Base-by-base conservation (phyloP, 495 filamentous ascomycete species). In the Penicillium macrosclerotiorum region DNA sequence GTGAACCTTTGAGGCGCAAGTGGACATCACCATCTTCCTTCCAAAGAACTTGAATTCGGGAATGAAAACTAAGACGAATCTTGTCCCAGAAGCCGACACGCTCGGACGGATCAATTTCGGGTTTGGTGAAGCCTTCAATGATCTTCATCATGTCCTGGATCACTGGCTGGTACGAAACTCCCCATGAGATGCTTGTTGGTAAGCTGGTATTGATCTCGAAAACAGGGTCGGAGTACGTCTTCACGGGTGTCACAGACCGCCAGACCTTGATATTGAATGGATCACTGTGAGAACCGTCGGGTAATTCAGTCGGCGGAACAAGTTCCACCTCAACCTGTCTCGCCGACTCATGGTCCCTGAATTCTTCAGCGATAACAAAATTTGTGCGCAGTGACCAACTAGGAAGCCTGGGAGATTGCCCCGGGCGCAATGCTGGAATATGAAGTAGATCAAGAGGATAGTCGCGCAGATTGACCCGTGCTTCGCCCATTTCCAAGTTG, bases 111-210 rank as follows among this genome's bases (percentile, higher is more conserved):
- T 97, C 93, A 29, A 95, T 74, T 52, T 94, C 90, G 4, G 89
- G 88, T 54, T 97, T 99, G 8, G 91, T 95, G 68, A 99, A 96
- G 0, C 86, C 86, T 71, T 99, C 93, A 46, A 99, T 89, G 18
- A 94, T 89, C 82, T 97, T 96, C 93, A 99, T 99, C 88, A 96
- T 96, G 57, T 99, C 93, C 65, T 99, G 93, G 42, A 99, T 96
- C 8, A 91, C 94, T 19, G 93, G 93, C 51, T 99, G 93, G 59
- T 97, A 97, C 0, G 93, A 95, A 45, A 90, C 88, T 29, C 91
- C 89, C 93, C 93, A 99, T 23, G 90, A 96, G 38, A 97, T 91
- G 43, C 86, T 82, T 6, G 93, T 99, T 7, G 94, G 85, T 48
- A 88, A 80, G 46, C 84, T 85, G 4, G 92, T 96, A 60, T 96